Conservation (phyloP, 352 stramenopile species). For the Globisporangium carolinianum region DNA sequence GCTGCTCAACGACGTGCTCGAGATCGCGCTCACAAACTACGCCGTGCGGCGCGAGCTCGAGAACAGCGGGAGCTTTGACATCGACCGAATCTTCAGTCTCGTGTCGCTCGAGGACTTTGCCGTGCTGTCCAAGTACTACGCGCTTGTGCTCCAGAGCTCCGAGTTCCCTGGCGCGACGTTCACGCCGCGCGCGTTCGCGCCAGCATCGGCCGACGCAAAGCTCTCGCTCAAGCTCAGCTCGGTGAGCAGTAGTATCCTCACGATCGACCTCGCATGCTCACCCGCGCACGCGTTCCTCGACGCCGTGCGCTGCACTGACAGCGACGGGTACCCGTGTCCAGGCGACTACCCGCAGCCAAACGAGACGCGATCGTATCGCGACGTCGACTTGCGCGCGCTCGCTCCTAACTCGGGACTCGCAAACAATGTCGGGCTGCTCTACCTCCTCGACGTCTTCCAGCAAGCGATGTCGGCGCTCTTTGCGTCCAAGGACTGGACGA, state of each 20-base stretch:
- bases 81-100: slow-evolving; percentile 29
- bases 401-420: slow-evolving; percentile 17
- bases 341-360: slow-evolving; percentile 11
- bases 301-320: slow-evolving; percentile 16
- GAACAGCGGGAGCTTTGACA: slow-evolving; percentile 20
- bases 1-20: slow-evolving; percentile 23
- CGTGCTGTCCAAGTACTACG: slow-evolving; percentile 28
- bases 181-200: slow-evolving; percentile 18
- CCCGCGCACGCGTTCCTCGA: slow-evolving; percentile 20
- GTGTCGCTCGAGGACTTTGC: slow-evolving; percentile 26
- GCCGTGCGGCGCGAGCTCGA: slow-evolving; percentile 21
- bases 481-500: slow-evolving; percentile 21
- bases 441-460: slow-evolving; percentile 35
- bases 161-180: slow-evolving; percentile 29
- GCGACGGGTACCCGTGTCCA: slow-evolving; percentile 27
- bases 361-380: slow-evolving; percentile 11
- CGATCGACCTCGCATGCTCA: slow-evolving; percentile 25
- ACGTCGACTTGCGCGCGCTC: slow-evolving; percentile 22
- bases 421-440: slow-evolving; percentile 39
- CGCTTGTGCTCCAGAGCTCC: slow-evolving; percentile 30
- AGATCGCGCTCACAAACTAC: slow-evolving; percentile 18
- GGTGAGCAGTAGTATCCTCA: background rate
- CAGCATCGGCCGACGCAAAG: slow-evolving; percentile 3
- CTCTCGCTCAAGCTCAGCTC: slow-evolving; percentile 22
- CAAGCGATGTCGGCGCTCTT: slow-evolving; percentile 27